Base-by-base conservation (phyloP, 2,329 filamentous ascomycete species). In the Diaporthe destruens region DNA sequence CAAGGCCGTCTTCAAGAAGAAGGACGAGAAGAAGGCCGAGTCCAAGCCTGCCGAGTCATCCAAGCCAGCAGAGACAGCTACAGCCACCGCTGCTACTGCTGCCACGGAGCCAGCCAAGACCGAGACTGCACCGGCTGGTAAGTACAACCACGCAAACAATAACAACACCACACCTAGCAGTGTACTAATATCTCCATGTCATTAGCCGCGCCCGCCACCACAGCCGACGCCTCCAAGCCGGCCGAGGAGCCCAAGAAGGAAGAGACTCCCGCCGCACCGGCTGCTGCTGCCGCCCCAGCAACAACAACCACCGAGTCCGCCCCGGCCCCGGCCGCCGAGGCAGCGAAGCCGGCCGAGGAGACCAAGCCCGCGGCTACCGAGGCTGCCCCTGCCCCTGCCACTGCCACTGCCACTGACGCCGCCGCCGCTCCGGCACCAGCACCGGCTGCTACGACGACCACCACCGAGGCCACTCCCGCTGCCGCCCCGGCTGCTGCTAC, bases 1-100 rank as follows among this genome's bases (percentile, higher is more conserved):
- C 78, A 87, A 86, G 84, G 81, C 82, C 75, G 81, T 83, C 80
- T 87, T 88, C 82, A 87, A 85, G 81, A 87, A 85, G 80, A 86
- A 83, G 81, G 69, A 74, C 57, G 80, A 84, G 76, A 81, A 81
- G 77, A 56, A 75, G 34, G 73, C 72, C 32, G 76, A 77, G 73
- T 36, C 74, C 20, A 76, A 81, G 75, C 74, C 78, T 32, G 75
- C 76, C 20, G 74, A 74, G n/a, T 66, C 76, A 25, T 74, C 77
- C 56, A 75, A 75, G 56, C 71, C 78, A 32, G 72, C 76, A 42
- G 81, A 76, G 39, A 42, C 39, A 42, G 39, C 39, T 42, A 14
- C 39, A 18, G 39, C 39, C 39, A 79, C 77, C 12, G 75, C 77
- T 32, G 75, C 77, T 12, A 74, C 78, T 36, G 70, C 79, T 42